A percentile compares a stretch with the other conserved stretches of the same genome.
phyloP scores from a whole-genome alignment of 352 stramenopile genomes.

The Globisporangium apiculatum region DNA sequence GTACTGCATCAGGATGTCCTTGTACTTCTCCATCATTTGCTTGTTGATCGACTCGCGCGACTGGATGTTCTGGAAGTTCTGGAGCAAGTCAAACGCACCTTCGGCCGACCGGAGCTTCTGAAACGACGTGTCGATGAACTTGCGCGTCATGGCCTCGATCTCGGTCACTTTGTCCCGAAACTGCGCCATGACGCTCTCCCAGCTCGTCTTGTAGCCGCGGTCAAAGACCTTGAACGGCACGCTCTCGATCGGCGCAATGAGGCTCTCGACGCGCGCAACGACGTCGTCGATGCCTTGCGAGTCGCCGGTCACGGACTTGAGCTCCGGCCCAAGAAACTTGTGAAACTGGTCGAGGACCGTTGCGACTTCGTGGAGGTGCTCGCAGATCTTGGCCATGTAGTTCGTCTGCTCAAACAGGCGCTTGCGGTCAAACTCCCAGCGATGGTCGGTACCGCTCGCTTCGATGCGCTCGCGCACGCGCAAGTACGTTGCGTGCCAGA shows the following conservation, averaged over 20 bases:
- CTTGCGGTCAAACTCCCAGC: slow-evolving; percentile 95
- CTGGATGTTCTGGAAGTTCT: slow-evolving; percentile 97
- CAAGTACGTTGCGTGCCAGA: slow-evolving; percentile 94
- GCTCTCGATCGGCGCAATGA: slow-evolving; percentile 85
- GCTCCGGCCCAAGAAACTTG: slow-evolving; percentile 93
- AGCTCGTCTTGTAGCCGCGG: slow-evolving; percentile 91
- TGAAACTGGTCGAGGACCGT: slow-evolving; percentile 93
- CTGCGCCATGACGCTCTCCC: slow-evolving; percentile 92
- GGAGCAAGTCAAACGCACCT: slow-evolving; percentile 93
- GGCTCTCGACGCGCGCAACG: slow-evolving; percentile 77
- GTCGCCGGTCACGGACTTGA: slow-evolving; percentile 94
- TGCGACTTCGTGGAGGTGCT: slow-evolving; percentile 91
- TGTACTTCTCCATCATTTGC: slow-evolving; percentile 96
- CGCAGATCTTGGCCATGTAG: slow-evolving; percentile 95
- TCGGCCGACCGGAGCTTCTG: slow-evolving; percentile 93
- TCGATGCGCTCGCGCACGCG: slow-evolving; percentile 92
- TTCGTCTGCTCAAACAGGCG: slow-evolving; percentile 94
- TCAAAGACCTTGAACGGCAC: slow-evolving; percentile 94
- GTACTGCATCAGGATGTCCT: slow-evolving; percentile 96
- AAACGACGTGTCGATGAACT: slow-evolving; percentile 95
- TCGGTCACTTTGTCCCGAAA: slow-evolving; percentile 92
- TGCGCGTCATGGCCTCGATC: slow-evolving; percentile 93
- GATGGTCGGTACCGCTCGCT: slow-evolving; percentile 90
- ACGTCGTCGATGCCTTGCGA: slow-evolving; percentile 93
- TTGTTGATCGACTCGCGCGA: slow-evolving; percentile 94